A percentile compares a stretch with the other conserved stretches of the same genome.
Evolutionary conservation across 495 filamentous ascomycete species (phyloP).

Genomic region (Trichoderma parareesei): DNA sequence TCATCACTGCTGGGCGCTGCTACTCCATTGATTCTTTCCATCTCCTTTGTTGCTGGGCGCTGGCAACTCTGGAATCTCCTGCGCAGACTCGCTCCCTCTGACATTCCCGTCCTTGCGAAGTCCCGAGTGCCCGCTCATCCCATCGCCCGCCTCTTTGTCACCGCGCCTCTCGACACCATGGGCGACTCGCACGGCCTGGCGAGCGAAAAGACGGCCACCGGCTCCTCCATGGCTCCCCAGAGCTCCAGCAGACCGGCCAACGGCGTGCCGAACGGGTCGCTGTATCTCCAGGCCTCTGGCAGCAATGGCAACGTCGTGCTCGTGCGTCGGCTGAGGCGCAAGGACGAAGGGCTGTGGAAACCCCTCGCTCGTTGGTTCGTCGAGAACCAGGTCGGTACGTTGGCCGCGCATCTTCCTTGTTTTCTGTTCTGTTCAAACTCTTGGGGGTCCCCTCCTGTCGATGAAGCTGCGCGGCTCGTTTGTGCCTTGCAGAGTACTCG

Average conservation of each 20-base stretch:
- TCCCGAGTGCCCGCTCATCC: neutral
- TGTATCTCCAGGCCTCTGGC: slow-evolving; percentile 37
- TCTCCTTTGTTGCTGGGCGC: neutral
- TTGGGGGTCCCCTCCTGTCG: too few relatives aligned
- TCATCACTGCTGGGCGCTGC: too few relatives aligned
- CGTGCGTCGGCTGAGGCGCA: slow-evolving; percentile 38
- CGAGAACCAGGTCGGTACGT: slow-evolving; percentile 46
- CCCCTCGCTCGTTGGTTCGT: slow-evolving; percentile 41
- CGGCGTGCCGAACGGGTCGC: slow-evolving; percentile 29
- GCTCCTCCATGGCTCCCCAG: slow-evolving; percentile 19
- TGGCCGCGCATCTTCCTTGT: neutral
- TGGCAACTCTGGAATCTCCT: too few relatives aligned
- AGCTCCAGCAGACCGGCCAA: slow-evolving; percentile 14
- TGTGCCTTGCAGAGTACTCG: neutral
- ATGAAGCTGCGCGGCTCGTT: neutral
- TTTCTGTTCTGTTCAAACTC: neutral
- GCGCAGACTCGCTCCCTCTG: neutral
- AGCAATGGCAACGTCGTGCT: slow-evolving; percentile 39
- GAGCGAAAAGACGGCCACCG: neutral
- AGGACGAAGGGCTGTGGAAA: slow-evolving; percentile 35
- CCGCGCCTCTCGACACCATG: neutral
- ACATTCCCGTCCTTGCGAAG: neutral
- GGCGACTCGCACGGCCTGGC: slow-evolving; percentile 2
- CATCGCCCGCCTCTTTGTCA: neutral
- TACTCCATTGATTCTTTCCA: too few relatives aligned